A percentile compares a stretch with the other conserved stretches of the same genome.
Evolutionary conservation across 352 stramenopile genomes (phyloP).

Genomic region (Phytophthora capsici): DNA sequence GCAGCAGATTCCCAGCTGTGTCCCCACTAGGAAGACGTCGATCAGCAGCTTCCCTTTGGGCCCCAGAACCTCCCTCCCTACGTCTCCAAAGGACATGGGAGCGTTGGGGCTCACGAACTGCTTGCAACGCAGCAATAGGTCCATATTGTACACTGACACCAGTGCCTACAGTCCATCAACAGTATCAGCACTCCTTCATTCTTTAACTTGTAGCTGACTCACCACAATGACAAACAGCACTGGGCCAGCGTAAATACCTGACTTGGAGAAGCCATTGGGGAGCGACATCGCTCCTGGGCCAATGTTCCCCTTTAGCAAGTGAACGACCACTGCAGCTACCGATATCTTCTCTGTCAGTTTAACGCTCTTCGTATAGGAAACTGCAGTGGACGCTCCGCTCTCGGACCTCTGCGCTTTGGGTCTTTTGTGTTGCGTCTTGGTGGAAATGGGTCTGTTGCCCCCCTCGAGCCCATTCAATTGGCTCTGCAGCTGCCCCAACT

Average conservation of each 20-base stretch:
- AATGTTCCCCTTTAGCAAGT: constrained; percentile 82
- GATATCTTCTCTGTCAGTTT: constrained; percentile 54
- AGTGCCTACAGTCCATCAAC: constrained; percentile 46
- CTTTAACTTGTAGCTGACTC: no score
- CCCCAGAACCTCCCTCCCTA: constrained; percentile 67
- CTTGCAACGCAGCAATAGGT: constrained; percentile 78
- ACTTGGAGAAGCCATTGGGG: constrained; percentile 79
- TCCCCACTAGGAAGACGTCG: constrained; percentile 82
- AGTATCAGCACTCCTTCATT: neutral
- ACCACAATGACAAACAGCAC: constrained; percentile 71
- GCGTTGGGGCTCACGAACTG: constrained; percentile 54
- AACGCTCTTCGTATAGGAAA: constrained; percentile 6
- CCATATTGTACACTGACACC: constrained; percentile 87
- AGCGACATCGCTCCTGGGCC: constrained; percentile 81
- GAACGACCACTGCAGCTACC: constrained; percentile 60
- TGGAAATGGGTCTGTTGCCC: neutral
- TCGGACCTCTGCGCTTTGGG: constrained; percentile 7
- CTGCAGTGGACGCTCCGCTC: constrained; percentile 22
- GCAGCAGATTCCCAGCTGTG: constrained; percentile 82
- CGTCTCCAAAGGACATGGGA: constrained; percentile 76
- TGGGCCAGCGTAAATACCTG: constrained; percentile 64
- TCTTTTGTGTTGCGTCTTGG: neutral
- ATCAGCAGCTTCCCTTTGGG: constrained; percentile 70
- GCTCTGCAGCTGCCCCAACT: constrained; percentile 13
- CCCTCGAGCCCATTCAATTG: neutral